phyloP scores from a whole-genome alignment of 495 filamentous ascomycete species.

The Bryoglossum gracile region DNA sequence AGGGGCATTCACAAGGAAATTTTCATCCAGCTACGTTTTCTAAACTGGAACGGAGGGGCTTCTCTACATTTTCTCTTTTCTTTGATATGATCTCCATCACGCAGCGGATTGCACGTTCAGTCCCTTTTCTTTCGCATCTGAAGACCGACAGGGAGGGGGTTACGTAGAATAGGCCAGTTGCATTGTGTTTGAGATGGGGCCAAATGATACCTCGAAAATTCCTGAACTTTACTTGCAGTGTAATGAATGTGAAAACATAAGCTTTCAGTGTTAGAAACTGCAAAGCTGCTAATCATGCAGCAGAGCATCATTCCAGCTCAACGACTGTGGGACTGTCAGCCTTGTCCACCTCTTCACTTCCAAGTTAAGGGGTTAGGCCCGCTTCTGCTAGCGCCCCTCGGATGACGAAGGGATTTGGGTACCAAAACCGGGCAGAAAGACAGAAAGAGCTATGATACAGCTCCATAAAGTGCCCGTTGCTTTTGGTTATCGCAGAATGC shows the following conservation, averaged over 20 bases:
- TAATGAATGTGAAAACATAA: too few species aligned
- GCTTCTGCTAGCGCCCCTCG: neutral
- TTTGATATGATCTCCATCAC: constrained; percentile 22
- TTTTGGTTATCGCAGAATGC: neutral
- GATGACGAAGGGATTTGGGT: neutral
- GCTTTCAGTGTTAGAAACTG: neutral
- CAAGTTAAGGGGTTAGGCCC: neutral
- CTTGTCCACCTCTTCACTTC: constrained; percentile 1
- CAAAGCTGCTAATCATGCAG: neutral
- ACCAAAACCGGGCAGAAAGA: neutral
- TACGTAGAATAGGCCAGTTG: constrained; percentile 19
- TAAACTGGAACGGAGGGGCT: constrained; percentile 12
- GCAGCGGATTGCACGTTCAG: constrained; percentile 20
- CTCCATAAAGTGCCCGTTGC: neutral
- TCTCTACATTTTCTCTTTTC: constrained; percentile 16
- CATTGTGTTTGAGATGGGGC: constrained; percentile 18
- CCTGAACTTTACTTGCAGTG: neutral
- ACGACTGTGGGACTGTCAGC: constrained; percentile 4
- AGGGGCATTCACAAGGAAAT: neutral
- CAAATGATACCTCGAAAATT: constrained; percentile 20
- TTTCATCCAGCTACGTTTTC: neutral
- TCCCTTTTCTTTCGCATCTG: constrained; percentile 22
- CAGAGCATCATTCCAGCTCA: neutral
- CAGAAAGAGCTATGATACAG: too few species aligned
- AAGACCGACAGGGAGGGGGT: constrained; percentile 16